Evolutionary conservation across 768 basidiomycete species (phyloP).

Genomic region (Neoboletus subvelutipes): DNA sequence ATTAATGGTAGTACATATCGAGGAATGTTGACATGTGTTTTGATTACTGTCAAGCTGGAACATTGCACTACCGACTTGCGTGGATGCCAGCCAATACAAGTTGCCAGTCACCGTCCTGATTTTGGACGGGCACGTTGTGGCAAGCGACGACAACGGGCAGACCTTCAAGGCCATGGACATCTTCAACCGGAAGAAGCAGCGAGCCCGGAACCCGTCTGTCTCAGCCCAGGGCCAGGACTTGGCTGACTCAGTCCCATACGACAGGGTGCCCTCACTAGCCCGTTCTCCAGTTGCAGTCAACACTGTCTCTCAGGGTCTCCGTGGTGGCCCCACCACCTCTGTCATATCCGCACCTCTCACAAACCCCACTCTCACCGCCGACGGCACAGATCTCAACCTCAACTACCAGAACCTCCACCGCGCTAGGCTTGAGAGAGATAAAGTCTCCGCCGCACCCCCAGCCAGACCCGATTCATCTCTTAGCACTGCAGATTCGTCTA

Average conservation of each 20-base stretch:
- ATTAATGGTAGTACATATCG: no score
- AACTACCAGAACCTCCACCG: slow-evolving; percentile 53
- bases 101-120: slow-evolving; percentile 4
- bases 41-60: slow-evolving; percentile 6
- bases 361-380: slow-evolving; percentile 71
- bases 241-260: slow-evolving; percentile 71
- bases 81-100: slow-evolving; percentile 6
- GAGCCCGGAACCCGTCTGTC: slow-evolving; percentile 60
- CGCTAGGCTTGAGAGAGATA: slow-evolving; percentile 54
- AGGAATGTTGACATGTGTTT: slow-evolving; percentile 27
- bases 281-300: slow-evolving; percentile 60
- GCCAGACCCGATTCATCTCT: slow-evolving; percentile 52
- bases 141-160: slow-evolving; percentile 15
- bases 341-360: slow-evolving; percentile 80
- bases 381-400: slow-evolving; percentile 73
- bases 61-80: background rate
- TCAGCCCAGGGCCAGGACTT: slow-evolving; percentile 63
- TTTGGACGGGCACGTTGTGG: slow-evolving; percentile 7
- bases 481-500: slow-evolving; percentile 58
- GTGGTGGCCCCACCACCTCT: slow-evolving; percentile 33
- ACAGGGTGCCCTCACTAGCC: slow-evolving; percentile 53
- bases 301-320: slow-evolving; percentile 54
- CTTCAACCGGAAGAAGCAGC: slow-evolving; percentile 61
- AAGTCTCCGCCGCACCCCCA: slow-evolving; percentile 29
- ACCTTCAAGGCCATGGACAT: slow-evolving; percentile 51